A percentile compares a stretch with the other conserved stretches of the same genome.
phyloP scores from a whole-genome alignment of 352 stramenopile genomes.

The Blastocystis hominis region DNA sequence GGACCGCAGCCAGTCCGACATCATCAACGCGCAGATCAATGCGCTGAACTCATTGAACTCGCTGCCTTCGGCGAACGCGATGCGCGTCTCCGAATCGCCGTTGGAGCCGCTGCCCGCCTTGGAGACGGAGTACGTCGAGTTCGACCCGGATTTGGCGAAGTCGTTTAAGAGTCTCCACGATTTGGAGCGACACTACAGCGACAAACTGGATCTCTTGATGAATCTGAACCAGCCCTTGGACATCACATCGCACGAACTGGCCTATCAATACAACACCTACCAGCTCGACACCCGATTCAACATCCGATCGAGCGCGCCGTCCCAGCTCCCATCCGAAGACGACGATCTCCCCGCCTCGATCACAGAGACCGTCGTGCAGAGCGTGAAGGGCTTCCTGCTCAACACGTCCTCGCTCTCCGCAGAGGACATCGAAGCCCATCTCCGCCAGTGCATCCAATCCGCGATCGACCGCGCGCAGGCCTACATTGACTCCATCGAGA shows the following conservation, averaged over 20 bases:
- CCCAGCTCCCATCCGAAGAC: background rate
- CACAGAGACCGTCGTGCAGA: slow-evolving; percentile 46
- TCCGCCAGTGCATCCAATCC: slow-evolving; percentile 20
- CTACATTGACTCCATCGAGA: slow-evolving; percentile 39
- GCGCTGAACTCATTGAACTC: background rate
- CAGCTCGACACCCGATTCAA: slow-evolving; percentile 9
- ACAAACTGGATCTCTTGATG: slow-evolving; percentile 55
- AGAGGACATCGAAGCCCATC: background rate
- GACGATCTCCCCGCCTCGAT: slow-evolving; percentile 45
- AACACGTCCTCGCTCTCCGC: slow-evolving; percentile 15
- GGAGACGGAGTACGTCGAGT: slow-evolving; percentile 50
- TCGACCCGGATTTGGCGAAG: slow-evolving; percentile 35
- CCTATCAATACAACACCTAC: slow-evolving; percentile 25
- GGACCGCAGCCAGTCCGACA: slow-evolving; percentile 18
- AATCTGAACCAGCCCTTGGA: slow-evolving; percentile 47
- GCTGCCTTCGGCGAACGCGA: background rate
- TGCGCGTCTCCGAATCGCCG: background rate
- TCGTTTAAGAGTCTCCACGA: slow-evolving; percentile 37
- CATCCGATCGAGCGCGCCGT: background rate
- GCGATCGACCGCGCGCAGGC: slow-evolving; percentile 36
- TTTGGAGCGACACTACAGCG: slow-evolving; percentile 22
- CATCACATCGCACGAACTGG: slow-evolving; percentile 24
- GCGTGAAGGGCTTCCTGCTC: slow-evolving; percentile 43
- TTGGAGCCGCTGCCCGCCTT: background rate
- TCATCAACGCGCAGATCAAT: background rate